Evolutionary conservation across 306 rosid species (phyloP).

Genomic region (Rubus parviflorus): DNA sequence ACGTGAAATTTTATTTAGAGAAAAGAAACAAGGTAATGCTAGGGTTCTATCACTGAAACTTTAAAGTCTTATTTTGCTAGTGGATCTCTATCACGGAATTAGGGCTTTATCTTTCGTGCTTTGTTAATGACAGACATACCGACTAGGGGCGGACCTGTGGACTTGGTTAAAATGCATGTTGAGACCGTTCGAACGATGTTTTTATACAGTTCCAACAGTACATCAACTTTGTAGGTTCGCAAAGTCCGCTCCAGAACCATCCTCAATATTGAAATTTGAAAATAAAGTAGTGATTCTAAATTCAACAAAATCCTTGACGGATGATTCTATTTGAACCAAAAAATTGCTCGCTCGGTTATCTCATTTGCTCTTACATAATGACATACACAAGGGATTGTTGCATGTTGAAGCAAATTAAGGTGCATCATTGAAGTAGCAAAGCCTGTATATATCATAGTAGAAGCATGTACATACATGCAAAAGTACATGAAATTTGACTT

Average conservation of each 20-base stretch:
- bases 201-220: not conserved
- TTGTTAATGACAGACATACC: not conserved
- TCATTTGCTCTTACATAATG: not conserved
- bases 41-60: not conserved
- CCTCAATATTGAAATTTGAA: not conserved
- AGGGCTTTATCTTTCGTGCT: not conserved
- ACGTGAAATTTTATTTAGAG: constrained; percentile 16
- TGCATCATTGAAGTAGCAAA: not conserved
- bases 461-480: constrained; percentile 1
- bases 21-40: not conserved
- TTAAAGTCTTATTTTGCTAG: not conserved
- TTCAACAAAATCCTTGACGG: not conserved
- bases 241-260: not conserved
- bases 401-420: not conserved
- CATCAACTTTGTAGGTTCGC: not conserved
- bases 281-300: not conserved
- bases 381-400: not conserved
- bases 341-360: not conserved
- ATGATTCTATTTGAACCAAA: not conserved
- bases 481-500: constrained; percentile 2
- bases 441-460: not conserved
- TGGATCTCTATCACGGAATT: not conserved
- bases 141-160: not conserved
- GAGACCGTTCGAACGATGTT: not conserved
- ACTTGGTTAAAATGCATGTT: not conserved